Evolutionary conservation across 2,329 filamentous ascomycete species (phyloP).

Genomic region (Botryosphaeria dothidea): DNA sequence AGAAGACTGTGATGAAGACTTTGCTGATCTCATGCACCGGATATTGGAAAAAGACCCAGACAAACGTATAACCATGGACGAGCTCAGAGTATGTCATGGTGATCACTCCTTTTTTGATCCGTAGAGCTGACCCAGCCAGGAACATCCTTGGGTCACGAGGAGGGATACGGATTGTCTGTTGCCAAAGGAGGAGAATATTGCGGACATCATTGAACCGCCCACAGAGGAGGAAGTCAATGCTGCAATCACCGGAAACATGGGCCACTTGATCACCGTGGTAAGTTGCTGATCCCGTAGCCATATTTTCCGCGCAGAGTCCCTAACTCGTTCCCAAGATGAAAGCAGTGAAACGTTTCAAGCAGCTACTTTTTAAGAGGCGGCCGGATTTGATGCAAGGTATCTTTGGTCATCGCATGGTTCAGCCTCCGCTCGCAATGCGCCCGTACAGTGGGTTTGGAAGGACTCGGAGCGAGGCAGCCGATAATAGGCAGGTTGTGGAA

Average conservation of each 20-base stretch:
- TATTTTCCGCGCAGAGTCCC: background rate
- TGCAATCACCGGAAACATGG: conserved; percentile 89
- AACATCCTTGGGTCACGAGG: conserved; percentile 91
- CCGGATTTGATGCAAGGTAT: conserved; percentile 59
- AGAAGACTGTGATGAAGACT: conserved; percentile 63
- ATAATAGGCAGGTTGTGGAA: conserved; percentile 53
- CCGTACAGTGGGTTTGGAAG: conserved; percentile 34
- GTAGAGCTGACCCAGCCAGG: conserved; percentile 50
- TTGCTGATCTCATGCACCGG: conserved; percentile 71
- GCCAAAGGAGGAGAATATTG: conserved; percentile 81
- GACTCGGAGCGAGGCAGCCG: conserved; percentile 53
- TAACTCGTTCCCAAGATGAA: conserved; percentile 63
- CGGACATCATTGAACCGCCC: conserved; percentile 75
- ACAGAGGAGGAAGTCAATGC: conserved; percentile 88
- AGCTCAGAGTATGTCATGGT: conserved; percentile 67
- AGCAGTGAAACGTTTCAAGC: conserved; percentile 87
- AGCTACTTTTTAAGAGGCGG: conserved; percentile 62
- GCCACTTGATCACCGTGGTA: conserved; percentile 80
- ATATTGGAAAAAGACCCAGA: conserved; percentile 83
- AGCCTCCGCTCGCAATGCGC: conserved; percentile 57
- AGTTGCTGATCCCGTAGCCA: conserved; percentile 23
- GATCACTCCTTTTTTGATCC: background rate
- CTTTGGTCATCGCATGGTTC: conserved; percentile 60
- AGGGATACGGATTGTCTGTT: conserved; percentile 75
- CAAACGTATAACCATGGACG: conserved; percentile 79